Evolutionary conservation across 257 asterid genomes (phyloP).

Genomic region (Knoxia roxburghii): DNA sequence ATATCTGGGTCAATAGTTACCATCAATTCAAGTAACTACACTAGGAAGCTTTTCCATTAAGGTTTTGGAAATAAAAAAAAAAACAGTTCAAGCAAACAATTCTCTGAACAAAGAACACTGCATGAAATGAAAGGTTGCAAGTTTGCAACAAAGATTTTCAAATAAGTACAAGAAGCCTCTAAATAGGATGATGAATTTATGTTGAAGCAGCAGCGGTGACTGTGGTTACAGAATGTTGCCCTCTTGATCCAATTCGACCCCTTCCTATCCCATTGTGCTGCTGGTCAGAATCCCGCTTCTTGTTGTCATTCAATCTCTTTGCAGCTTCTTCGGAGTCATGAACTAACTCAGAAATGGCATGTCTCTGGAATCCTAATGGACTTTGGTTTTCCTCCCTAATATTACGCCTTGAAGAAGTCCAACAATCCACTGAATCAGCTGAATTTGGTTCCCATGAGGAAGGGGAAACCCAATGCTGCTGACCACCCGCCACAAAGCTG

Average conservation of each 20-base stretch:
- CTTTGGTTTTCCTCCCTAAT: constrained; percentile 35
- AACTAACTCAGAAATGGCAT: constrained; percentile 26
- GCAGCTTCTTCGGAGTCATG: constrained; percentile 27
- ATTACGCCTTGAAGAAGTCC: constrained; percentile 51
- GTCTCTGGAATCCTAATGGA: constrained; percentile 37
- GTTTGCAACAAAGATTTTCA: too few species aligned
- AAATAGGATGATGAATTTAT: too few species aligned
- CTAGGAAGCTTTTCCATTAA: too few species aligned
- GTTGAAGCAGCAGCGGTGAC: background rate
- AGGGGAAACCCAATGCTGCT: constrained; percentile 50
- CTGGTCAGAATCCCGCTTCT: constrained; percentile 32
- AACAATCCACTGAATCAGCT: constrained; percentile 52
- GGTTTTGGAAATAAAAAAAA: too few species aligned
- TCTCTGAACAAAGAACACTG: too few species aligned
- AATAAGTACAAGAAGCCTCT: too few species aligned
- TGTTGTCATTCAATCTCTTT: constrained; percentile 33
- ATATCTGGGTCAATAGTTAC: too few species aligned
- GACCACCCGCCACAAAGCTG: constrained; percentile 46
- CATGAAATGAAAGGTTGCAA: too few species aligned
- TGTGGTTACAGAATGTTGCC: constrained; percentile 17
- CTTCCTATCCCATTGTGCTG: constrained; percentile 44
- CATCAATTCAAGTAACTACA: too few species aligned
- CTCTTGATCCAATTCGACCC: constrained; percentile 35
- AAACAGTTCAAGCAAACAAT: too few species aligned
- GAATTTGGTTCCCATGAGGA: constrained; percentile 80